Percentiles rank a stretch among this genome's conserved stretches.
phyloP scores from a whole-genome alignment of 129 eudicot species.

The Lactuca sativa region DNA sequence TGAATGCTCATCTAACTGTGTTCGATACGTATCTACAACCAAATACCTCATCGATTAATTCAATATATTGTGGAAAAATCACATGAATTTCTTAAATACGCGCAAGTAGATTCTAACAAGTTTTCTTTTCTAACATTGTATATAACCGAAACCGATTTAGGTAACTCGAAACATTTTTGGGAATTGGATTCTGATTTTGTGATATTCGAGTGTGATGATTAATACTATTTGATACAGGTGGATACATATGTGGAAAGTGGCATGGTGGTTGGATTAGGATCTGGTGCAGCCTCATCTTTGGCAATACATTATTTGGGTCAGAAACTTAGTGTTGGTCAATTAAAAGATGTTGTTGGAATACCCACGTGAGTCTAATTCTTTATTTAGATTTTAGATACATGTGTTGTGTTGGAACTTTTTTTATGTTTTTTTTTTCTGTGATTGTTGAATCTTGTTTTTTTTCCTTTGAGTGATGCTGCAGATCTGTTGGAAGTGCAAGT shows the following conservation, averaged over 20 bases:
- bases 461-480: conserved; percentile 28
- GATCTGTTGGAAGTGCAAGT: conserved; percentile 59
- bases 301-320: conserved; percentile 63
- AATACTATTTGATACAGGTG: conserved; percentile 30
- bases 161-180: not conserved
- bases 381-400: too few species aligned
- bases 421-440: not conserved
- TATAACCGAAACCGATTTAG: not conserved
- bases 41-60: not conserved
- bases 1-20: not conserved
- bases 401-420: too few species aligned
- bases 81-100: not conserved
- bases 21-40: too few species aligned
- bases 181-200: not conserved
- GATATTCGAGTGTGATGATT: too few species aligned
- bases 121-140: not conserved
- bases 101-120: not conserved
- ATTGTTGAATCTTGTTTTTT: not conserved
- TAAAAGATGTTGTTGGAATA: conserved; percentile 55
- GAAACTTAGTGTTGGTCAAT: conserved; percentile 50
- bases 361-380: conserved; percentile 49
- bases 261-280: conserved; percentile 67
- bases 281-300: conserved; percentile 53
- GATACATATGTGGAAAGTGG: conserved; percentile 61
- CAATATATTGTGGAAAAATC: not conserved